Base-by-base conservation (phyloP, 805 yeast species). In the Dipodascus geniculatus region DNA sequence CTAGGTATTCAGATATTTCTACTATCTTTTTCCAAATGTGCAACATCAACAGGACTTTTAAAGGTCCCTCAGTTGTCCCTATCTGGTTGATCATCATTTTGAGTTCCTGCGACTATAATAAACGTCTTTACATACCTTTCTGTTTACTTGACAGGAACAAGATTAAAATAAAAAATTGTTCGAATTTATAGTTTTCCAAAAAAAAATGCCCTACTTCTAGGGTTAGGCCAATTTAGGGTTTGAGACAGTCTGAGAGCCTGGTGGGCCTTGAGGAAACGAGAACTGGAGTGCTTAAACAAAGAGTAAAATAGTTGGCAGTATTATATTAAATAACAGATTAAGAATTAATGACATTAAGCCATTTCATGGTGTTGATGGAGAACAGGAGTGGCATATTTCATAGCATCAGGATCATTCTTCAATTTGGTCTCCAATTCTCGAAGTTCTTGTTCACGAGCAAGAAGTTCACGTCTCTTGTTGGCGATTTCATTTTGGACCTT, bases 401-500 rank as follows among this genome's bases (percentile, higher is more conserved):
- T 38, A n/a, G 44, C 44, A n/a, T 38, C 44, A 38, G 44, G 44
- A 47, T 23, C 49, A 22, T 47, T 47, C 31, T 47, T 47, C 19
- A 47, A 8, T 22, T 17, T 22, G 16, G 19, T 22, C 19, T 82
- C 96, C 60, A 88, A 85, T 59, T 85, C 91, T 62, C 81, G 82
- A 65, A 88, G 76, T 68, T 89, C 96, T 62, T 81, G 79, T 68
- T 89, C 97, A 65, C 96, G 80, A 60, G 82, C 85, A 65, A 85
- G 75, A 57, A 89, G 77, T 68, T 89, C 96, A 63, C 83, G 82
- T 61, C 93, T 77, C 74, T 89, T 87, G 66, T 77, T 75, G 65
- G 85, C 74, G 66, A 89, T 75, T 68, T 88, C 96, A 65, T 83
- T 86, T 70, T 89, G 96, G 23, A 89, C 95, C 61, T 93, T 76